A percentile compares a stretch with the other conserved stretches of the same genome.
phyloP scores from a whole-genome alignment of 164 flowering plant species.

The Umbilicus rupestris region DNA sequence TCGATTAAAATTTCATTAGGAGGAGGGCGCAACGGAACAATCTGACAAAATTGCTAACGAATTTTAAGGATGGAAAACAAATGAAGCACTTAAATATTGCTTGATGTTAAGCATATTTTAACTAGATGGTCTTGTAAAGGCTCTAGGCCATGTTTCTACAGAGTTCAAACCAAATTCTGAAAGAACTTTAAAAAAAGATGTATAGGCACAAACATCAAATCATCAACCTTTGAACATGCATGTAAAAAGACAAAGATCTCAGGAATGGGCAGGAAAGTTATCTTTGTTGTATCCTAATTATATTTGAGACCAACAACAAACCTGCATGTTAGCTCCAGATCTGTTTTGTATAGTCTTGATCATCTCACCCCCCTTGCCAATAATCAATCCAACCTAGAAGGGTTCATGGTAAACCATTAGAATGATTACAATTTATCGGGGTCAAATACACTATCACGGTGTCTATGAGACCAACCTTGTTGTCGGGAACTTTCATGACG shows the following conservation, averaged over 20 bases:
- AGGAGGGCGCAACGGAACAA: constrained; percentile 23
- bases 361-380: constrained; percentile 24
- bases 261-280: neutral
- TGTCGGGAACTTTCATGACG: constrained; percentile 18
- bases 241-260: neutral
- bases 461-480: constrained; percentile 11
- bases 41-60: constrained; percentile 13
- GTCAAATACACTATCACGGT: neutral
- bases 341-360: constrained; percentile 16
- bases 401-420: neutral
- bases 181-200: neutral
- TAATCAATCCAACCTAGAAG: constrained; percentile 19
- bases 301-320: neutral
- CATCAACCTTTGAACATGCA: neutral
- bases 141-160: neutral
- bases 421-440: neutral
- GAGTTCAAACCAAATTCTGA: too few species aligned
- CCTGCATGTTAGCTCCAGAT: constrained; percentile 24
- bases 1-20: constrained; percentile 24
- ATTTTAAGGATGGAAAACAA: neutral
- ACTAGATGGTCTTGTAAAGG: neutral
- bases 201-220: neutral
- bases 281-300: neutral
- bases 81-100: neutral
- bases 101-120: neutral